phyloP scores from a whole-genome alignment of 345 rosid genomes.

The Eucalyptus brandiana region DNA sequence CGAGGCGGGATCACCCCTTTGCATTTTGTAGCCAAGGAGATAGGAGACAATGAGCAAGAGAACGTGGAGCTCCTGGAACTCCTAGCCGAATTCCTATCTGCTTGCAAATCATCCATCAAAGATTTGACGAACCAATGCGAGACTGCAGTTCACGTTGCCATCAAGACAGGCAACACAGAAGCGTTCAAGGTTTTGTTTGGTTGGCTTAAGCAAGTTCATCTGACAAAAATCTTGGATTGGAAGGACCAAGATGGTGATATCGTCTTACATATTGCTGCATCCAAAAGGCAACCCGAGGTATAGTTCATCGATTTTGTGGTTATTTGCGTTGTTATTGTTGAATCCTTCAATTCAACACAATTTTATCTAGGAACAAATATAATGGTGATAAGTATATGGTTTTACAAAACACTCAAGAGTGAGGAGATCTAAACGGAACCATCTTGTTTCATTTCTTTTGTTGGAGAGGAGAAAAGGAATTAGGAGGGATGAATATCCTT shows the following conservation, averaged over 20 bases:
- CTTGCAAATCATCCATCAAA: fast-evolving
- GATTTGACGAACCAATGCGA: not conserved
- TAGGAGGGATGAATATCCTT: not conserved
- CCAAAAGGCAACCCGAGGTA: fast-evolving
- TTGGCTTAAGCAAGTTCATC: not conserved
- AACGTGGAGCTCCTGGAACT: not conserved
- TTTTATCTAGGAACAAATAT: not conserved
- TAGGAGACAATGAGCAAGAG: not conserved
- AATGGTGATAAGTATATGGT: not conserved
- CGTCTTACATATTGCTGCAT: not conserved
- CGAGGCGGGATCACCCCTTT: too few species aligned
- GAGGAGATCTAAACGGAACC: not conserved
- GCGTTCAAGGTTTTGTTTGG: not conserved
- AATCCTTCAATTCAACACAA: not conserved
- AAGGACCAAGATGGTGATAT: fast-evolving
- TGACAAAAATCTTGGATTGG: fast-evolving
- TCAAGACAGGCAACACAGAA: fast-evolving
- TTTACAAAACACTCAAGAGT: not conserved
- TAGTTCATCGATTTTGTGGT: not conserved
- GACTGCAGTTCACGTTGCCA: not conserved
- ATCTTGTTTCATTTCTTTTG: not conserved
- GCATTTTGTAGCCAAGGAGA: too few species aligned
- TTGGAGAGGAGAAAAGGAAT: too few species aligned
- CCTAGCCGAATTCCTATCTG: fast-evolving
- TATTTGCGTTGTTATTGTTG: fast-evolving